Evolutionary conservation across 1,284 basidiomycete species (phyloP), one percentile per base, ranked within the genome.

Genomic region (Violaceomyces palustris): DNA sequence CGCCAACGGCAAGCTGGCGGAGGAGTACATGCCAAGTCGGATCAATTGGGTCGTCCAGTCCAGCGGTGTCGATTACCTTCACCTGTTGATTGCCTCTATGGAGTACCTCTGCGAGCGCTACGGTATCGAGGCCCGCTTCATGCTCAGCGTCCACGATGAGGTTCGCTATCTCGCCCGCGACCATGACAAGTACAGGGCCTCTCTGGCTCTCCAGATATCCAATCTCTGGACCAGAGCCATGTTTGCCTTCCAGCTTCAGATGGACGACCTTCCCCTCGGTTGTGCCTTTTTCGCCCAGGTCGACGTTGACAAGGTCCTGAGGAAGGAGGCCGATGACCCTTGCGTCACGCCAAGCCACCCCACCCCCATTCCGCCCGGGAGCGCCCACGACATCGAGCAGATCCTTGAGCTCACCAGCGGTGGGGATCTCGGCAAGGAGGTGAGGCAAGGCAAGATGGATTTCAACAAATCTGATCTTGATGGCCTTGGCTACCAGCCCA

Each of bases 1-100:
- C 24, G 43, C 81, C 30, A 74, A 75, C 27, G 75, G 72, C 1
- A 61, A 68, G 14, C 85, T 87, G 49, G 86, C 86, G 15, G 77
- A 84, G 1, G 88, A 93, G 61, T 98, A 88, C 75, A 86, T 98
- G 81, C 87, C 94, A 0, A 93, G 89, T 11, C 82, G 93, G 21
- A 93, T 98, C 77, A 99, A 99, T 72, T 98, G 94, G 94, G 94
- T 94, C 37, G 94, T 99, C 6, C 94, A 98, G 73, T 94, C 90
- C 6, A 96, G 90, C 0, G 94, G 93, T 17, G 93, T 98, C 31
- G 93, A 98, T 75, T 98, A 99, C 70, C 82, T 98, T 11, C 93
- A 98, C 69, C 82, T 99, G 35, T 82, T 98, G 46, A 90, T 98
- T 67, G 87, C 92, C 22, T 82, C 90, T 1, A 97, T 98, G 91